phyloP scores from a whole-genome alignment of 169 alveolate species.

The Plasmodium sp. region DNA sequence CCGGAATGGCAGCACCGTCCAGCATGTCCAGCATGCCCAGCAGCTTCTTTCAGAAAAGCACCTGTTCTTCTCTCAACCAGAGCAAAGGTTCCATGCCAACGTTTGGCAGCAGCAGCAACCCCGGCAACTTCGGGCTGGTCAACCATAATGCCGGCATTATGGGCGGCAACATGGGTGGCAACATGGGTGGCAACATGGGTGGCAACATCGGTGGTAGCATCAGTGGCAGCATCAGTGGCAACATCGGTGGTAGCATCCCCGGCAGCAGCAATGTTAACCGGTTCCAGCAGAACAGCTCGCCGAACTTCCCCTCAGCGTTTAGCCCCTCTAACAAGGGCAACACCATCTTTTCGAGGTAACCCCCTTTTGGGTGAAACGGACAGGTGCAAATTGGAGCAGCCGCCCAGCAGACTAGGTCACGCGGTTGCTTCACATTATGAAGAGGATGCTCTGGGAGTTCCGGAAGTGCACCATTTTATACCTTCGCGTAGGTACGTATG shows the following conservation, averaged over 20 bases:
- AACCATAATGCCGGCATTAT: not conserved
- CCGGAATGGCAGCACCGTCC: not conserved
- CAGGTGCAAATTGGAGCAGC: not conserved
- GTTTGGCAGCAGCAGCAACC: not conserved
- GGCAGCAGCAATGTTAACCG: not conserved
- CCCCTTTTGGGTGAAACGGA: too few species aligned
- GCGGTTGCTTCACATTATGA: not conserved
- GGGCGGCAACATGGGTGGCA: not conserved
- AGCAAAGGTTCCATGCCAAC: not conserved
- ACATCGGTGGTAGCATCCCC: not conserved
- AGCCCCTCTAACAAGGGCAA: constrained; percentile 5
- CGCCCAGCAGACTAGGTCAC: not conserved
- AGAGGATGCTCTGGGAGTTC: not conserved
- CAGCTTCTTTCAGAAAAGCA: constrained; percentile 15
- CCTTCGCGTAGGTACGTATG: not conserved
- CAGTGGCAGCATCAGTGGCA: not conserved
- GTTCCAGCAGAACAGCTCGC: constrained; percentile 14
- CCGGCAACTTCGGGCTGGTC: not conserved
- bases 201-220: not conserved
- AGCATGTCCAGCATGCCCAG: not conserved
- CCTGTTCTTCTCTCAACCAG: not conserved
- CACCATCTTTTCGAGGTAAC: constrained; percentile 46
- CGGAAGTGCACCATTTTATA: not conserved
- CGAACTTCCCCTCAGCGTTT: constrained; percentile 1
- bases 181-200: not conserved